Evolutionary conservation across 78 protist species (phyloP).

Genomic region (Paratrimastix pyriformis): DNA sequence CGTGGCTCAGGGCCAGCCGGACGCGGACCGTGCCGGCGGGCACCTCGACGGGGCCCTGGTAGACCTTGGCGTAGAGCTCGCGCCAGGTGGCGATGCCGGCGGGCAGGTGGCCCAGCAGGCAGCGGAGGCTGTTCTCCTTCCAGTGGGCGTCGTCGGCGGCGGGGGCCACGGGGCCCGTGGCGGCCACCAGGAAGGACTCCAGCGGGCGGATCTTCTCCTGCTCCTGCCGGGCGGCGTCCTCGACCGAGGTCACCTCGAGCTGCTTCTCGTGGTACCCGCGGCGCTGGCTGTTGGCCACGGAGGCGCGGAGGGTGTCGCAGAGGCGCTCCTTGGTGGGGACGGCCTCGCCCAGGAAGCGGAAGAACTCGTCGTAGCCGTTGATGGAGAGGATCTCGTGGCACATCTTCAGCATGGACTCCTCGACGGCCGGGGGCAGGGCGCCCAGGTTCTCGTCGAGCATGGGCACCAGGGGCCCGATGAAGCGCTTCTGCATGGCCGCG

Average conservation of each 20-base stretch:
- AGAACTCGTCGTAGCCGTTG: not conserved
- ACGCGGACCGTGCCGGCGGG: not conserved
- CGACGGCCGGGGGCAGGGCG: not conserved
- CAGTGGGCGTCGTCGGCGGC: not conserved
- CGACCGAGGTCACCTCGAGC: too few species aligned
- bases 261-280: too few species aligned
- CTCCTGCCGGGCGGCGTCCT: slow-evolving; percentile 6
- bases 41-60: not conserved
- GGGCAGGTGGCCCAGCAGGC: not conserved
- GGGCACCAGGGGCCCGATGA: too few species aligned
- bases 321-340: not conserved
- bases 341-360: not conserved
- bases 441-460: slow-evolving; percentile 11
- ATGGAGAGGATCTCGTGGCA: not conserved
- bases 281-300: too few species aligned
- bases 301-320: too few species aligned
- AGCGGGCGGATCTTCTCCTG: not conserved
- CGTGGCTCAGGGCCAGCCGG: not conserved
- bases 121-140: not conserved
- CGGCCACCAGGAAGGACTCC: not conserved
- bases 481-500: too few species aligned
- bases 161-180: not conserved
- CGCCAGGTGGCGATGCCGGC: not conserved
- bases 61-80: not conserved
- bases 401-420: not conserved